Conservation (phyloP, 2,329 filamentous ascomycete genomes). For the Pestalotiopsis sp. region DNA sequence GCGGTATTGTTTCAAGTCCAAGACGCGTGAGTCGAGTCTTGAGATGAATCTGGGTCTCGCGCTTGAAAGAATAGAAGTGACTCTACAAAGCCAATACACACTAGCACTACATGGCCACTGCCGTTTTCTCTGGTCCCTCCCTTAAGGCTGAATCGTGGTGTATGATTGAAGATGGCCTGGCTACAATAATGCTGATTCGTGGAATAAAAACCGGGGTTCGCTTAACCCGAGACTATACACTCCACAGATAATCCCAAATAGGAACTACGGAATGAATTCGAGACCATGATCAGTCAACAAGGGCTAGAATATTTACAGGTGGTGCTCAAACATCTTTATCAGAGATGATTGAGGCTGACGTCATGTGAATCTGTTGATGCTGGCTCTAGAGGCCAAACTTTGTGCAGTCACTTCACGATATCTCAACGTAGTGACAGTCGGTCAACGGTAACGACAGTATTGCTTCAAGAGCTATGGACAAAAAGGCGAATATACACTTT, state of each 20-base stretch:
- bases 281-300: neutral
- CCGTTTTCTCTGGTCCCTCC: neutral
- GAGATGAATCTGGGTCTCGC: neutral
- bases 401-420: neutral
- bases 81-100: neutral
- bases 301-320: neutral
- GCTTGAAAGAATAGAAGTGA: neutral
- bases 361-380: neutral
- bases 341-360: neutral
- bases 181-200: conserved; percentile 1
- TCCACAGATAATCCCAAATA: conserved; percentile 2
- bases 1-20: neutral
- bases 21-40: neutral
- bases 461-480: neutral
- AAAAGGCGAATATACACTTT: neutral
- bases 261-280: neutral
- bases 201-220: neutral
- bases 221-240: conserved; percentile 6
- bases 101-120: neutral
- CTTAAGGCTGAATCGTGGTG: neutral
- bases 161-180: neutral
- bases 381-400: neutral
- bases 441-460: neutral
- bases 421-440: neutral
- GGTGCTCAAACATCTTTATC: neutral